These are phyloP conservation scores for Ustilago xerochloae DNA, from an alignment of 1,284 basidiomycete genomes.

Conservation along the genomic window DNA sequence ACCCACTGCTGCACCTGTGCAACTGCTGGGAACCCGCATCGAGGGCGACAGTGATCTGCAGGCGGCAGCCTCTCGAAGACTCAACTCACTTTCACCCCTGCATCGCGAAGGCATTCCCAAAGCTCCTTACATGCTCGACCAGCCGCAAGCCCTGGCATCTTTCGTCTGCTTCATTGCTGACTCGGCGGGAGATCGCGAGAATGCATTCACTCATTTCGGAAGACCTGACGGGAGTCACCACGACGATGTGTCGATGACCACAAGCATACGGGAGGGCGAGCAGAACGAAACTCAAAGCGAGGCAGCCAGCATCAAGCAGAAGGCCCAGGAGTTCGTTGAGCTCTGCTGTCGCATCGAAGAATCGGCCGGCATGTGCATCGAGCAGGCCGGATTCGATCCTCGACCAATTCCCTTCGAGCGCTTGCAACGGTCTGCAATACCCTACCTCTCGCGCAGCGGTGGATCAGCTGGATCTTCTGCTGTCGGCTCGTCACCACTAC, in stretches of 20 bases:
- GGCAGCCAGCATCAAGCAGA: conserved; percentile 16
- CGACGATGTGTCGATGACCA: neutral
- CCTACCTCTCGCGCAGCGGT: neutral
- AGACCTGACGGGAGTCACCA: neutral
- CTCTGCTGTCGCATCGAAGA: conserved; percentile 56
- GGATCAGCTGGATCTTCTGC: neutral
- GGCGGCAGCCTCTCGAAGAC: conserved; percentile 20
- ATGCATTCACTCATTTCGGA: neutral
- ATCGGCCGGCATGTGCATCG: conserved; percentile 50
- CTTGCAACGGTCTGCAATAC: conserved; percentile 10
- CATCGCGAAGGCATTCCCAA: conserved; percentile 56
- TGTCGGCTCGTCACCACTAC: neutral
- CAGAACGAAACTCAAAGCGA: neutral
- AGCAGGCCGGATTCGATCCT: conserved; percentile 55
- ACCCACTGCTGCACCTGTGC: conserved; percentile 20
- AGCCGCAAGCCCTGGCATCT: conserved; percentile 48
- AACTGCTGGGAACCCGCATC: conserved; percentile 32
- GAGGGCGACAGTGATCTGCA: conserved; percentile 51
- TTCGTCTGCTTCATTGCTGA: conserved; percentile 51
- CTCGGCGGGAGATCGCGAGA: conserved; percentile 25
- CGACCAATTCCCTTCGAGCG: conserved; percentile 36
- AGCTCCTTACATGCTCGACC: conserved; percentile 53
- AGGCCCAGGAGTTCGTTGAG: conserved; percentile 41
- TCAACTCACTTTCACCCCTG: conserved; percentile 27
- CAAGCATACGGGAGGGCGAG: neutral